These are phyloP conservation scores for Fagus sylvatica DNA, from an alignment of 306 rosid species.

Conservation along the genomic window DNA sequence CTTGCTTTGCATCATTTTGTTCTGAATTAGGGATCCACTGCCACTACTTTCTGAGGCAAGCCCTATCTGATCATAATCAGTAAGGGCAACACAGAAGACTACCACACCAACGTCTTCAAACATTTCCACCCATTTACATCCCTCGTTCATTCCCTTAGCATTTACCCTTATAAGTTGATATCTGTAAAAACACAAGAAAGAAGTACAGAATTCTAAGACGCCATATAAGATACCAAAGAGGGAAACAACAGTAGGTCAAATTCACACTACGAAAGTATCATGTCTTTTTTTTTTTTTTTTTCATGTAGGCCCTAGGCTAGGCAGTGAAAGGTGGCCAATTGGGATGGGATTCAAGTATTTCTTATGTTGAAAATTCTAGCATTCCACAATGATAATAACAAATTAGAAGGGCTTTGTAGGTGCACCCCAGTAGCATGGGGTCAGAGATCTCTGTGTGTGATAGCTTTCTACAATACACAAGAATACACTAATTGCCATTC, in stretches of 20 bases:
- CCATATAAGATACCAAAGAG: not conserved
- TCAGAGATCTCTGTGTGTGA: not conserved
- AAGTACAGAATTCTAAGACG: constrained; percentile 5
- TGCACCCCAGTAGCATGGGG: not conserved
- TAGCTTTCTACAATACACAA: not conserved
- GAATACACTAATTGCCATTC: not conserved
- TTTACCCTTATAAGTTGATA: constrained; percentile 95
- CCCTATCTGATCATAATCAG: constrained; percentile 77
- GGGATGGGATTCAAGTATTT: not conserved
- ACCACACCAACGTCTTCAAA: constrained; percentile 93
- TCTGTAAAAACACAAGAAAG: constrained; percentile 45
- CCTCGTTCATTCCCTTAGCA: constrained; percentile 90
- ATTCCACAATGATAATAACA: not conserved
- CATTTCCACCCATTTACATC: constrained; percentile 99
- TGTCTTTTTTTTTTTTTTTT: too few relatives aligned
- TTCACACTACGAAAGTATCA: not conserved
- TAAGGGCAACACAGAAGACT: constrained; percentile 75
- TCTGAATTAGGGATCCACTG: constrained; percentile 75
- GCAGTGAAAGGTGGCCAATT: not conserved
- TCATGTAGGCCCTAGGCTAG: not conserved
- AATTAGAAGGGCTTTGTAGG: not conserved
- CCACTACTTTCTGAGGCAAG: constrained; percentile 62
- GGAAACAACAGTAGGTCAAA: not conserved
- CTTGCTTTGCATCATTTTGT: constrained; percentile 94
- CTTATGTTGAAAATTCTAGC: not conserved